Evolutionary conservation across 352 stramenopile genomes (phyloP), one percentile per base, ranked within the genome.

Genomic region (Elongisporangium anandrum): DNA sequence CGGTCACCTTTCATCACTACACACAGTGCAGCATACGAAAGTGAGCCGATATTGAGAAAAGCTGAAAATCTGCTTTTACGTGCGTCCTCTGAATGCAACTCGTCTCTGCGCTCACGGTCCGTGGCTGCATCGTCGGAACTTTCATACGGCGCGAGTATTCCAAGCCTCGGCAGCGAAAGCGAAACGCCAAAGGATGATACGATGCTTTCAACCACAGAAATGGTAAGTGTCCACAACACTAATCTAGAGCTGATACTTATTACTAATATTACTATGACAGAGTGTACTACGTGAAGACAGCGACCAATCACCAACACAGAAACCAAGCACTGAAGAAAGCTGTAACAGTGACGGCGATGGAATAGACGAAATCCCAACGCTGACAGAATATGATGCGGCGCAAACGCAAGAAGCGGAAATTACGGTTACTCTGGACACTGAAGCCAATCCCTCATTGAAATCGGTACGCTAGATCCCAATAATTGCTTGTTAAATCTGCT

Each of bases 101-200:
- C 54, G 2, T 55, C 49, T 15, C 58, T 65, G 10, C 60, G 39
- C n/a, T 65, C 62, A 6, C n/a, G 67, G 22, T 85, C 79, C 3
- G 49, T 75, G 7, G 54, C 66, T 0, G 64, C 63, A 9, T 85
- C 72, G 2, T 83, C 77, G 0, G 70, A 83, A 15, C 59, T 86
- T 38, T 87, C 77, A 1, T 79, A 83, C 39, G 54, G 62, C 34
- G 63, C 64, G 3, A 80, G 65, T 41, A 70, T 89, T 51, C 69
- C 68, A 0, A 87, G 69, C 50, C 67, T 87, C 15, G 60, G 48
- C 17, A 76, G 58, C 20, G 73, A 77, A 16, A 70, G 23, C 23
- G 52, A 22, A 7, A 38, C 19, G 21, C 34, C 19, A 8, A 19
- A 19, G 20, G 47, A 51, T 22, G 47, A 51, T 9, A 51, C 6